Base-by-base conservation (phyloP, 345 rosid genomes). In the Acer saccharum region DNA sequence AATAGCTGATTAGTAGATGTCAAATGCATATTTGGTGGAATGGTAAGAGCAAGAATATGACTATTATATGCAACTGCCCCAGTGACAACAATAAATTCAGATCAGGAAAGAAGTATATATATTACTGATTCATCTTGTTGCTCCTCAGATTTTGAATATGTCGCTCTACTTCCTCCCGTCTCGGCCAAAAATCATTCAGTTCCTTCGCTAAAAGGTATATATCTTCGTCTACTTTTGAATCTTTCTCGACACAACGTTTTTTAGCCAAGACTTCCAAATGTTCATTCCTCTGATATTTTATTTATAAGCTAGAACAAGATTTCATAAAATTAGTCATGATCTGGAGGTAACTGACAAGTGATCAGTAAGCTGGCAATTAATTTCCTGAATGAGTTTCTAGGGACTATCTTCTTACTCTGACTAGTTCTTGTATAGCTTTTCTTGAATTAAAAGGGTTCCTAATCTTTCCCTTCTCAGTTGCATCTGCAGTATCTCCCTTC, bases 401-500 rank as follows among this genome's bases (percentile, higher is more conserved):
- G 3, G 41, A 39, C 1, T 23, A 2, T 17, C 29, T 64, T 21
- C 20, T 64, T 17, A 69, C 74, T 7, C n/a, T 18, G 13, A 61
- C 23, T 50, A 60, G 46, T 3, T 35, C 68, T 73, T 65, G 18
- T 27, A 54, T 35, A 7, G 54, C 25, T 32, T 50, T 32, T 21
- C 68, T 72, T 72, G 81, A 43, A 12, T 16, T 60, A 6, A 67
- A 10, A 27, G 72, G 27, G 50, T 43, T 27, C 77, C 41, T 13
- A 41, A 66, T 57, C 46, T 66, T 73, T 57, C 63, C 54, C 39
- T 72, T 66, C 44, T 25, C 61, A 8, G 73, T n/a, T 55, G 66
- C 81, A 78, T 67, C 39, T 14, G 23, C 48, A 55, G 27, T 39
- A 2, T 62, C 66, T 57, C 72, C 44, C 67, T 78, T 68, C 46